Conservation (phyloP, 129 eudicot species). For the Chrysanthemum seticuspe region DNA sequence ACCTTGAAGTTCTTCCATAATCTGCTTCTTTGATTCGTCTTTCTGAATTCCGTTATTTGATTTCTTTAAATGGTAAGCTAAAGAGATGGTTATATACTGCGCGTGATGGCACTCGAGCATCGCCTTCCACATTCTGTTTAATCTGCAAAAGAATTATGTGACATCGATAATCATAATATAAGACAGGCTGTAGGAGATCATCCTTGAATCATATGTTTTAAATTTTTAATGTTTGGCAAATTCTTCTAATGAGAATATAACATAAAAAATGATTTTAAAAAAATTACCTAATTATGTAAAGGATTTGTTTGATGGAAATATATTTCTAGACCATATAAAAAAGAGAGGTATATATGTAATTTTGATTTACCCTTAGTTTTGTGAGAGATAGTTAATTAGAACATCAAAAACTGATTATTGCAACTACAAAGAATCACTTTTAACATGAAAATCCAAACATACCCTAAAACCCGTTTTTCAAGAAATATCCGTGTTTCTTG, state of each 20-base stretch:
- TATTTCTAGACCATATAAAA: background rate
- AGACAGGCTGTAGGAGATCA: too few relatives aligned
- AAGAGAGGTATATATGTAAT: background rate
- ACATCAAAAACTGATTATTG: too few relatives aligned
- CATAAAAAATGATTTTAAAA: too few relatives aligned
- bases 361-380: background rate
- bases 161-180: background rate
- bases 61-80: slow-evolving; percentile 79
- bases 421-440: too few relatives aligned
- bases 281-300: too few relatives aligned
- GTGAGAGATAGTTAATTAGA: background rate
- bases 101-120: slow-evolving; percentile 97
- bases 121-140: slow-evolving; percentile 92
- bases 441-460: too few relatives aligned
- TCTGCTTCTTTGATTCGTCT: slow-evolving; percentile 65
- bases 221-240: background rate
- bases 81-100: slow-evolving; percentile 84
- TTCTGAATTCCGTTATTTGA: slow-evolving; percentile 34
- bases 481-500: too few relatives aligned
- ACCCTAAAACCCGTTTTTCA: too few relatives aligned
- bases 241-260: background rate
- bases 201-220: background rate
- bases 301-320: too few relatives aligned
- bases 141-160: slow-evolving; percentile 42
- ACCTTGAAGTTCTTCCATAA: slow-evolving; percentile 61